Evolutionary conservation across 306 rosid genomes (phyloP).

Genomic region (Cucurbita maxima): DNA sequence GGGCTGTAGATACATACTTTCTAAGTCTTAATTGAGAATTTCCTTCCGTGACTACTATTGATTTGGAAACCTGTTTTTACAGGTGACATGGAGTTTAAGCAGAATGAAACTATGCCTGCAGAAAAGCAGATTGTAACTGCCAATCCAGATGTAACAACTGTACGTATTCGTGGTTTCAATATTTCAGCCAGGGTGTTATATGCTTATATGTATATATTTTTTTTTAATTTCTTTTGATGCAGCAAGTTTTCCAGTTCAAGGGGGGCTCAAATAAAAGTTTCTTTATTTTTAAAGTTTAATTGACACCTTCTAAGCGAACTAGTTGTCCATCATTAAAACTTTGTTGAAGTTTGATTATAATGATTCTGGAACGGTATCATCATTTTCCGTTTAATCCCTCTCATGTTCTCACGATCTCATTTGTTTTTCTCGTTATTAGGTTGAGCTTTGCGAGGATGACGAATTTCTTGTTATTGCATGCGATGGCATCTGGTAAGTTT

Average conservation of each 20-base stretch:
- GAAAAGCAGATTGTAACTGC: constrained; percentile 88
- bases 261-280: too few relatives aligned
- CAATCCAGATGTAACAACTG: constrained; percentile 60
- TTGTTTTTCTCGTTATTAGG: constrained; percentile 22
- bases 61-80: constrained; percentile 12
- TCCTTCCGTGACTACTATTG: not conserved
- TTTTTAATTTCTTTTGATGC: too few relatives aligned
- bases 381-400: not conserved
- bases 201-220: not conserved
- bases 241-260: too few relatives aligned
- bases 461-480: constrained; percentile 92
- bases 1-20: constrained; percentile 25
- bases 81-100: constrained; percentile 92
- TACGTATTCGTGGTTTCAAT: constrained; percentile 17
- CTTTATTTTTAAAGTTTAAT: too few relatives aligned
- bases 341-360: not conserved
- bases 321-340: not conserved
- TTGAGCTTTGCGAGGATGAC: constrained; percentile 74
- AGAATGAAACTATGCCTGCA: constrained; percentile 56
- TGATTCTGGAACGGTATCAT: not conserved
- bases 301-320: too few relatives aligned
- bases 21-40: not conserved
- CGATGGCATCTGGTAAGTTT: constrained; percentile 87
- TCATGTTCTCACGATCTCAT: not conserved
- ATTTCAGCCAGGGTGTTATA: not conserved